Evolutionary conservation across 352 stramenopile genomes (phyloP).

Genomic region (Phytophthora podocarpi): DNA sequence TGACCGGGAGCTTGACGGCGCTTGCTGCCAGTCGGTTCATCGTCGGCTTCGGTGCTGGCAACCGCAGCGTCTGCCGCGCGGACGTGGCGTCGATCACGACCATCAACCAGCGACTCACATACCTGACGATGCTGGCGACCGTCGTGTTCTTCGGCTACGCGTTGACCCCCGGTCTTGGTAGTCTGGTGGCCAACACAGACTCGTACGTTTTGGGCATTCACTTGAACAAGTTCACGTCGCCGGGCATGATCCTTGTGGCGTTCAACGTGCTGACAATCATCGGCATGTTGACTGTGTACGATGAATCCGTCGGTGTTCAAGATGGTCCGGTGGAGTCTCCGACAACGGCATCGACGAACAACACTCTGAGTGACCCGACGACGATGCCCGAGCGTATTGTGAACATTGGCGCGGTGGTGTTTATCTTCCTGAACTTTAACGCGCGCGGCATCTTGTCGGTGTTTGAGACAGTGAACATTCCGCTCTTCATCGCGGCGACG

Average conservation of each 20-base stretch:
- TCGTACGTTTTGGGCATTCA: slow-evolving; percentile 55
- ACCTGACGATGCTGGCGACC: slow-evolving; percentile 68
- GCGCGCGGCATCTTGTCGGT: slow-evolving; percentile 73
- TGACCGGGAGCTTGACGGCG: slow-evolving; percentile 54
- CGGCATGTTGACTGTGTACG: slow-evolving; percentile 61
- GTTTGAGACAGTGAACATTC: slow-evolving; percentile 82
- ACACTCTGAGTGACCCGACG: slow-evolving; percentile 50
- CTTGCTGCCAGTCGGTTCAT: slow-evolving; percentile 66
- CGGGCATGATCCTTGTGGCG: slow-evolving; percentile 56
- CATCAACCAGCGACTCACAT: slow-evolving; percentile 70
- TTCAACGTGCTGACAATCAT: slow-evolving; percentile 65
- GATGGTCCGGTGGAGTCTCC: slow-evolving; percentile 56
- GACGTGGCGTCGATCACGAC: slow-evolving; percentile 73
- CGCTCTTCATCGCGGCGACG: slow-evolving; percentile 67
- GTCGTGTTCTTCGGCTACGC: slow-evolving; percentile 80
- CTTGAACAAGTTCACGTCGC: slow-evolving; percentile 72
- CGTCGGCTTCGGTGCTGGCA: slow-evolving; percentile 74
- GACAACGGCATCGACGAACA: slow-evolving; percentile 27
- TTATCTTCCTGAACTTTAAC: slow-evolving; percentile 80
- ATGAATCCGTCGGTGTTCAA: slow-evolving; percentile 49
- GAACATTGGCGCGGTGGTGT: slow-evolving; percentile 64
- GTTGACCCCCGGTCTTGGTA: slow-evolving; percentile 65
- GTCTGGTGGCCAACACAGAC: slow-evolving; percentile 59
- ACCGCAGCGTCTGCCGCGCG: slow-evolving; percentile 70
- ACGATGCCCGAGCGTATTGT: slow-evolving; percentile 59